These are phyloP conservation scores for Vigna unguiculata DNA, from an alignment of 306 rosid genomes.

Conservation along the genomic window DNA sequence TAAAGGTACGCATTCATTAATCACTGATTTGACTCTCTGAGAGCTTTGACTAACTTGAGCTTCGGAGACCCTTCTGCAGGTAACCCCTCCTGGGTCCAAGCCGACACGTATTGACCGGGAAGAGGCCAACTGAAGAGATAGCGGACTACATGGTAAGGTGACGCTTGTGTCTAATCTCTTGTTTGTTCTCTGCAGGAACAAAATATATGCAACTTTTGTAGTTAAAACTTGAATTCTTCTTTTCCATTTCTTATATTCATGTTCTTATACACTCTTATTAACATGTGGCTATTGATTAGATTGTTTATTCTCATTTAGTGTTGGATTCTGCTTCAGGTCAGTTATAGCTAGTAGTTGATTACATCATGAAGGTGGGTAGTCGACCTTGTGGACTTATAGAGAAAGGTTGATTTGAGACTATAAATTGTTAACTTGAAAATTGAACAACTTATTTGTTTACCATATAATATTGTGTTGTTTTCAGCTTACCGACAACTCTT, in stretches of 20 bases:
- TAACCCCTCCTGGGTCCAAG: too few relatives aligned
- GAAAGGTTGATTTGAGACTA: too few relatives aligned
- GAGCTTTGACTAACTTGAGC: too few relatives aligned
- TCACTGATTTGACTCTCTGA: too few relatives aligned
- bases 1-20: too few relatives aligned
- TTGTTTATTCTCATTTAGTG: constrained; percentile 26
- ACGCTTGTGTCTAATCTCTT: too few relatives aligned
- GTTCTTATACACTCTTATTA: background rate
- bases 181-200: too few relatives aligned
- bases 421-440: too few relatives aligned
- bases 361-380: constrained; percentile 10
- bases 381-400: constrained; percentile 11
- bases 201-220: background rate
- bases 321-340: constrained; percentile 24
- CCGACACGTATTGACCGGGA: too few relatives aligned
- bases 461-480: background rate
- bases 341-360: background rate
- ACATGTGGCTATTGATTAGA: constrained; percentile 5
- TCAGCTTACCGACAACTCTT: background rate
- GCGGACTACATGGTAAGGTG: too few relatives aligned
- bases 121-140: too few relatives aligned
- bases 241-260: background rate
- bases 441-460: background rate
- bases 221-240: background rate
- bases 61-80: too few relatives aligned